A percentile compares a stretch with the other conserved stretches of the same genome.
Conservation (phyloP, 1,139 yeast genomes). For the Nadsonia starkeyi-henricii region DNA sequence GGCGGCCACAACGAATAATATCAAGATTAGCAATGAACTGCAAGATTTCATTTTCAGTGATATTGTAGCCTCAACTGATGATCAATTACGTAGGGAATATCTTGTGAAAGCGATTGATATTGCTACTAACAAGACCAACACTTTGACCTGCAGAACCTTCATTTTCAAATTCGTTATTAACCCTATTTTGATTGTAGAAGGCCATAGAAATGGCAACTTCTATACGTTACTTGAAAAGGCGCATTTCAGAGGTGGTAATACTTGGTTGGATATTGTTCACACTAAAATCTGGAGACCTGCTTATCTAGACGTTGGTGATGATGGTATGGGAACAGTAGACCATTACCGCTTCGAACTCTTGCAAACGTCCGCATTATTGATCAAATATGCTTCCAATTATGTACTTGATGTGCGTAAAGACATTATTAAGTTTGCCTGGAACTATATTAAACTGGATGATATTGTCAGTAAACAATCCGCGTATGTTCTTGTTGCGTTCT, state of each 20-base stretch:
- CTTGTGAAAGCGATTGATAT: constrained; percentile 40
- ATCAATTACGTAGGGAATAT: constrained; percentile 34
- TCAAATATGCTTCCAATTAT: constrained; percentile 51
- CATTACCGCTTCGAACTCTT: constrained; percentile 62
- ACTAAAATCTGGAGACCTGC: constrained; percentile 61
- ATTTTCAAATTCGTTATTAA: constrained; percentile 52
- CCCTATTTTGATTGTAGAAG: constrained; percentile 52
- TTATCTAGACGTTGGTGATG: constrained; percentile 28
- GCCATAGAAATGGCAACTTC: constrained; percentile 37
- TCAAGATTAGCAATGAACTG: constrained; percentile 34
- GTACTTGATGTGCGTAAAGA: constrained; percentile 65
- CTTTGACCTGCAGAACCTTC: constrained; percentile 45
- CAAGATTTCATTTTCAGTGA: constrained; percentile 45
- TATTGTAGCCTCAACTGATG: constrained; percentile 41
- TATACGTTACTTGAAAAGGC: constrained; percentile 32
- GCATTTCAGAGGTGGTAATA: constrained; percentile 16
- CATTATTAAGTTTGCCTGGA: constrained; percentile 90
- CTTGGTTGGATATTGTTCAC: constrained; percentile 54
- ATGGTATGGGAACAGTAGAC: constrained; percentile 60
- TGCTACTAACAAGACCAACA: constrained; percentile 14
- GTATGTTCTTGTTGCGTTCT: constrained; percentile 74
- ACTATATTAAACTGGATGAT: constrained; percentile 79
- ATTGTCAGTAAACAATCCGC: constrained; percentile 86
- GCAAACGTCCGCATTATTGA: constrained; percentile 65
- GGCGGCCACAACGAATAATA: constrained; percentile 29